Percentiles rank a stretch among this genome's conserved stretches.
Conservation (phyloP, 495 filamentous ascomycete species). For the Penicillium dipodomyicola region DNA sequence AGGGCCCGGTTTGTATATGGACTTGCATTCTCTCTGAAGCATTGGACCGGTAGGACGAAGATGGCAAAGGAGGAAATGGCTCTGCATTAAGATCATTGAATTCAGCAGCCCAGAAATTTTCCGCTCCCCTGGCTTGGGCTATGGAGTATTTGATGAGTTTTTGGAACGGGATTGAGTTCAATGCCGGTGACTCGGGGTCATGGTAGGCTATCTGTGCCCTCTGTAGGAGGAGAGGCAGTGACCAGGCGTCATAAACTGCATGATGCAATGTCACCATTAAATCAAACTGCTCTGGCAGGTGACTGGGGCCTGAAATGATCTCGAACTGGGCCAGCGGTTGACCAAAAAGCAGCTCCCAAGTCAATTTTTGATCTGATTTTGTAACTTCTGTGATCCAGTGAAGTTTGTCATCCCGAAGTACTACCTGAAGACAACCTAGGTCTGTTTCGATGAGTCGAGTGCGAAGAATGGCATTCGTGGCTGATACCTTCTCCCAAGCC, state of each 20-base stretch:
- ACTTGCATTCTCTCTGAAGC: neutral
- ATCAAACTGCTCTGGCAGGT: neutral
- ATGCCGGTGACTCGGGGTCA: neutral
- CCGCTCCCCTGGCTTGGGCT: neutral
- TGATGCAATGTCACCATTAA: slow-evolving; percentile 55
- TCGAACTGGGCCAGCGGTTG: slow-evolving; percentile 13
- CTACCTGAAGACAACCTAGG: slow-evolving; percentile 6
- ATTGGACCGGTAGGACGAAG: slow-evolving; percentile 17
- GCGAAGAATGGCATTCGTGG: slow-evolving; percentile 33
- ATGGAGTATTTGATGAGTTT: slow-evolving; percentile 11
- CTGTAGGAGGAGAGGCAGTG: slow-evolving; percentile 48
- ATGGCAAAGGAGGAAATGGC: slow-evolving; percentile 14
- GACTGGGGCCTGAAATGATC: neutral
- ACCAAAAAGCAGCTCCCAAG: slow-evolving; percentile 4
- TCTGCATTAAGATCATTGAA: neutral
- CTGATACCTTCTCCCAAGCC: slow-evolving; percentile 26
- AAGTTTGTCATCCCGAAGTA: slow-evolving; percentile 1
- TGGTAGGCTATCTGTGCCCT: slow-evolving; percentile 42
- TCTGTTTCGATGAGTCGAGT: slow-evolving; percentile 37
- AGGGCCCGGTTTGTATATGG: slow-evolving; percentile 2
- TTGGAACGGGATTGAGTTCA: neutral
- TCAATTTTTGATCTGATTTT: neutral
- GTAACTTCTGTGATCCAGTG: neutral
- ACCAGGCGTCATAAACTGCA: slow-evolving; percentile 59
- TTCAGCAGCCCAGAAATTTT: slow-evolving; percentile 9